Conservation (phyloP, 345 rosid species). For the Schrenkiella parvula region DNA sequence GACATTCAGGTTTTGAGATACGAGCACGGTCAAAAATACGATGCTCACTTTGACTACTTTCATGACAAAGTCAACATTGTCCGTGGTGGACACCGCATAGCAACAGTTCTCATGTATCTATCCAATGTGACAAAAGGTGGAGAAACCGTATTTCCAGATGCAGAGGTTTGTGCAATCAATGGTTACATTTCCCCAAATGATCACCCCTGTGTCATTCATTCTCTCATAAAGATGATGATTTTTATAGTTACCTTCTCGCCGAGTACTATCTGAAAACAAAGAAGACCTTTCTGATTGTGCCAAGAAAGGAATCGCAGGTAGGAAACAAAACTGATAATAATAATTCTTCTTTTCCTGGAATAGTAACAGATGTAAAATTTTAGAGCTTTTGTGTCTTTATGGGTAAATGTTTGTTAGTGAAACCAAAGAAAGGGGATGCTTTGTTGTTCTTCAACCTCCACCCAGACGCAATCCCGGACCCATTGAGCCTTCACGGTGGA, state of each 20-base stretch:
- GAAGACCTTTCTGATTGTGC: constrained; percentile 88
- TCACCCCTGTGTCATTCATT: not conserved
- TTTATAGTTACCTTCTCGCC: constrained; percentile 24
- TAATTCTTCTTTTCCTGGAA: not conserved
- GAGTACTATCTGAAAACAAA: constrained; percentile 32
- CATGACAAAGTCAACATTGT: constrained; percentile 80
- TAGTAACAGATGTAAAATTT: not conserved
- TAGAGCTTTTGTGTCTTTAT: constrained; percentile 1
- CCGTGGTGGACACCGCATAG: constrained; percentile 91
- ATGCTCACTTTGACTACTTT: constrained; percentile 91
- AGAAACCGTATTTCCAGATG: constrained; percentile 53
- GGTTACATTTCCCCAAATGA: not conserved
- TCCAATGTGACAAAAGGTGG: constrained; percentile 85
- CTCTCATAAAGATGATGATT: not conserved
- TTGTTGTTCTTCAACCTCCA: constrained; percentile 88
- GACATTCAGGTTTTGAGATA: constrained; percentile 90
- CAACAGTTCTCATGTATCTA: constrained; percentile 91
- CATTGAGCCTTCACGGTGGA: constrained; percentile 80
- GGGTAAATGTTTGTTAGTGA: constrained; percentile 39
- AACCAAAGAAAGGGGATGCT: constrained; percentile 88
- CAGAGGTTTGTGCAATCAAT: constrained; percentile 56
- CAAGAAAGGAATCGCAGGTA: constrained; percentile 84
- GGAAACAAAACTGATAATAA: not conserved
- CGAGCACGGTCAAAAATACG: constrained; percentile 88
- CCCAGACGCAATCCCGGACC: constrained; percentile 74